A percentile compares a stretch with the other conserved stretches of the same genome.
phyloP scores from a whole-genome alignment of 2,329 filamentous ascomycete genomes.

The Helicocarpus griseus region DNA sequence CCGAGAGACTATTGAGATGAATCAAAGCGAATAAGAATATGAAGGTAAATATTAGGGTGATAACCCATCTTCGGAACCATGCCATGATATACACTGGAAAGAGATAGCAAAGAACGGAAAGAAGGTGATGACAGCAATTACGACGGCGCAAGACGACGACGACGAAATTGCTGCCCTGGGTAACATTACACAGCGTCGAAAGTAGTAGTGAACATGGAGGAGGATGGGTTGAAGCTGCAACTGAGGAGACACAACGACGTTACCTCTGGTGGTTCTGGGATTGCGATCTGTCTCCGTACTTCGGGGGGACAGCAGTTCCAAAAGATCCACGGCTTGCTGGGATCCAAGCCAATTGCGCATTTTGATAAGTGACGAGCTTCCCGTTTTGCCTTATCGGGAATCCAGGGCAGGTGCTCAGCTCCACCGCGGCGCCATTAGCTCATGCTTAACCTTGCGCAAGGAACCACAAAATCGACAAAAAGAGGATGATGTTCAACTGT shows the following conservation, averaged over 20 bases:
- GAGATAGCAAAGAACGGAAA: not conserved
- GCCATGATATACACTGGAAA: slow-evolving; percentile 4
- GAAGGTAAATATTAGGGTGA: slow-evolving; percentile 7
- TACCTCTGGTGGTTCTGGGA: no score
- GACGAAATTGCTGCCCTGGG: not conserved
- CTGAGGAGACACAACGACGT: not conserved
- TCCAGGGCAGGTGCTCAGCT: not conserved
- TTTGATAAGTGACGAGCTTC: not conserved
- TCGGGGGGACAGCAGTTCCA: not conserved
- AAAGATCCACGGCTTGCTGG: not conserved
- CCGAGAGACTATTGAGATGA: slow-evolving; percentile 2
- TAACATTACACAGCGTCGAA: not conserved
- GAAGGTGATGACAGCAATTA: slow-evolving; percentile 1
- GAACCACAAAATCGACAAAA: not conserved
- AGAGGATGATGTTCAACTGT: not conserved
- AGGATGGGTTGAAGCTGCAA: not conserved
- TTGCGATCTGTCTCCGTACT: not conserved
- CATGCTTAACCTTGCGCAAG: not conserved
- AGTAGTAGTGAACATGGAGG: not conserved
- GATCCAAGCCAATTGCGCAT: not conserved
- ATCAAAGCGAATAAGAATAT: slow-evolving; percentile 7
- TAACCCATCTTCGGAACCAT: slow-evolving; percentile 9
- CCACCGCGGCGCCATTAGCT: not conserved
- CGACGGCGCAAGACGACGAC: not conserved
- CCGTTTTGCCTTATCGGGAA: not conserved